Percentiles rank a stretch among this genome's conserved stretches.
These are phyloP conservation scores for Thraustotheca clavata DNA, from an alignment of 352 stramenopile species.

Conservation along the genomic window DNA sequence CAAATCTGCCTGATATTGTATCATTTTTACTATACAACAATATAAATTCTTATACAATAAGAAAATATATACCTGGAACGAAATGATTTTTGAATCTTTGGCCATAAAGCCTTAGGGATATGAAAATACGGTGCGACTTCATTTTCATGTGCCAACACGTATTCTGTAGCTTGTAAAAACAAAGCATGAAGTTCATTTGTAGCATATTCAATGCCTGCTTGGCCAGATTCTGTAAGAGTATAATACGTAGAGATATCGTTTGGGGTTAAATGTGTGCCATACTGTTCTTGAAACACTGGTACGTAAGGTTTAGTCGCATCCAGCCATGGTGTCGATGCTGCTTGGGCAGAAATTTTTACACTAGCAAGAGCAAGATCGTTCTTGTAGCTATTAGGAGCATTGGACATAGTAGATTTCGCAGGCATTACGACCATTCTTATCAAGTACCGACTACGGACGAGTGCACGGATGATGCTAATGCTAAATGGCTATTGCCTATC, in stretches of 20 bases:
- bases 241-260: slow-evolving; percentile 10
- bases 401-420: neutral
- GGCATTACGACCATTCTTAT: neutral
- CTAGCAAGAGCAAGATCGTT: slow-evolving; percentile 3
- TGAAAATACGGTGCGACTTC: slow-evolving; percentile 8
- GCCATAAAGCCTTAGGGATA: slow-evolving; percentile 13
- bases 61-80: neutral
- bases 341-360: neutral
- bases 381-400: slow-evolving; percentile 5
- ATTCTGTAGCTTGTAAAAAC: slow-evolving; percentile 12
- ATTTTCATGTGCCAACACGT: slow-evolving; percentile 3
- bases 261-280: slow-evolving; percentile 1
- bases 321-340: neutral
- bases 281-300: slow-evolving; percentile 13
- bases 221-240: slow-evolving; percentile 13
- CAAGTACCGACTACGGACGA: neutral
- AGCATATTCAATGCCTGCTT: slow-evolving; percentile 16
- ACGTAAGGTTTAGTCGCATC: slow-evolving; percentile 12
- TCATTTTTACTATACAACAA: slow-evolving; percentile 15
- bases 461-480: slow-evolving; percentile 6
- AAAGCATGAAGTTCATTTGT: slow-evolving; percentile 5
- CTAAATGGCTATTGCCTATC: neutral
- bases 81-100: slow-evolving; percentile 8
- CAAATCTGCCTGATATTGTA: slow-evolving; percentile 16
- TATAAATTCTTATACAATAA: neutral